A percentile compares a stretch with the other conserved stretches of the same genome.
phyloP scores from a whole-genome alignment of 768 basidiomycete genomes.

The Collybia sp. region DNA sequence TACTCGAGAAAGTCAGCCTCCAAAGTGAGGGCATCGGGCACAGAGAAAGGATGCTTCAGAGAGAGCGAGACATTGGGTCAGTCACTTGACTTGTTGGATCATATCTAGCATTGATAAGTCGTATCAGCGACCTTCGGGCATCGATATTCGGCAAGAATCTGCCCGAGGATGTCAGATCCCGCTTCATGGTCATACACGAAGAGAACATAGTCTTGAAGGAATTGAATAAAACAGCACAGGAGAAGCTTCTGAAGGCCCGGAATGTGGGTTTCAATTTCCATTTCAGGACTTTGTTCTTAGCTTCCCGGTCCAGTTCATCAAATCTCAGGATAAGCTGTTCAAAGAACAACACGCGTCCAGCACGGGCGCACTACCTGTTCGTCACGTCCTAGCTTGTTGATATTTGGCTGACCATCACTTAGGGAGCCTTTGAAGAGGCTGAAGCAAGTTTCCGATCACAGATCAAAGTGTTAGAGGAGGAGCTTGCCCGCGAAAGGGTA shows the following conservation, averaged over 20 bases:
- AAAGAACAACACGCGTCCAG: constrained; percentile 72
- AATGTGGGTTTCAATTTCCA: constrained; percentile 36
- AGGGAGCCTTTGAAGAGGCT: constrained; percentile 68
- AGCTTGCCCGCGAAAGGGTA: constrained; percentile 56
- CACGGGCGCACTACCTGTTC: constrained; percentile 40
- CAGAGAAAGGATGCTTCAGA: constrained; percentile 79
- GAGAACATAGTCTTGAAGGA: constrained; percentile 71
- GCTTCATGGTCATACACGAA: constrained; percentile 71
- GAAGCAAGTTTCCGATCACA: constrained; percentile 62
- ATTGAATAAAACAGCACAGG: constrained; percentile 62
- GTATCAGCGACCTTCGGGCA: constrained; percentile 66
- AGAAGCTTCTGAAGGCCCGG: constrained; percentile 79
- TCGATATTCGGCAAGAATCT: constrained; percentile 74
- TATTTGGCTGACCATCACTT: constrained; percentile 2
- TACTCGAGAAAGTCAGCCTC: constrained; percentile 87
- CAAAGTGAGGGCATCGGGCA: constrained; percentile 91
- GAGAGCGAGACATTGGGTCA: constrained; percentile 84
- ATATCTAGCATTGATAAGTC: constrained; percentile 1
- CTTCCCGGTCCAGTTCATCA: constrained; percentile 66
- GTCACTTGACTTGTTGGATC: constrained; percentile 5
- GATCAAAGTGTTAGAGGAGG: constrained; percentile 62
- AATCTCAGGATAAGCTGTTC: constrained; percentile 85
- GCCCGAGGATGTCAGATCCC: constrained; percentile 78
- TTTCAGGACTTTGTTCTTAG: neutral
- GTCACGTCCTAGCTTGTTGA: constrained; percentile 9